Base-by-base conservation (phyloP, 2,329 filamentous ascomycete genomes). In the Paecilomyces fulvus region DNA sequence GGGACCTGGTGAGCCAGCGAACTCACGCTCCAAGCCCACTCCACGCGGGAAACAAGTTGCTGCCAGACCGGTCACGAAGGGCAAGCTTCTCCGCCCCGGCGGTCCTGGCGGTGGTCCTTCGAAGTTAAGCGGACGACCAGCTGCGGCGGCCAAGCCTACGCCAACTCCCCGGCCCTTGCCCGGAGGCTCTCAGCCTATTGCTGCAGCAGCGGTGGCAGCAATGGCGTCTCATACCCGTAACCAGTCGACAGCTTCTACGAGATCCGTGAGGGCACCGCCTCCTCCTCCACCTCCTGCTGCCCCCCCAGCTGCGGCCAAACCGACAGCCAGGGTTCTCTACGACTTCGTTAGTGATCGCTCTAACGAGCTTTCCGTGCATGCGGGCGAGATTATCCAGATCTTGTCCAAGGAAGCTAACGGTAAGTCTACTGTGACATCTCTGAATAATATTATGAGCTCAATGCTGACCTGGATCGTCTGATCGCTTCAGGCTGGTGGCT, bases 391-490 rank as follows among this genome's bases (percentile, higher is more conserved):
- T 52, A 83, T 99, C 54, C 85, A 95, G 70, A 85, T 99, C 67
- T 83, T 95, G n/a, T 88, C 94, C 68, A 96, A 96, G 74, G 92
- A 96, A 74, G 86, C 83, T 71, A 97, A 97, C 70, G 94, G 92
- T 96, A 83, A 43, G 37, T 43, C n/a, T 43, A 5, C 37, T 20
- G n/a, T 73, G 86, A 72, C 50, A 30, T 21, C 20, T 43, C 33
- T n/a, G 12, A 46, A 8, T 30, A 46, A 8, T 30, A 28, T 51
- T 37, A 5, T 37, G 52, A 21, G 3, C 53, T 50, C 8, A 50
- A 58, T 55, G 63, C 71, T 73, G 58, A 75, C 56, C 20, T n/a
- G n/a, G 48, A 28, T 28, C 25, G 7, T 28, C 25, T 28, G 7
- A 28, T 30, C 55, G 53, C 14, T 48, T 43, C 63, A 96, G 92